Conservation (phyloP, 1,284 basidiomycete genomes). For the Cryptococcus sp. region DNA sequence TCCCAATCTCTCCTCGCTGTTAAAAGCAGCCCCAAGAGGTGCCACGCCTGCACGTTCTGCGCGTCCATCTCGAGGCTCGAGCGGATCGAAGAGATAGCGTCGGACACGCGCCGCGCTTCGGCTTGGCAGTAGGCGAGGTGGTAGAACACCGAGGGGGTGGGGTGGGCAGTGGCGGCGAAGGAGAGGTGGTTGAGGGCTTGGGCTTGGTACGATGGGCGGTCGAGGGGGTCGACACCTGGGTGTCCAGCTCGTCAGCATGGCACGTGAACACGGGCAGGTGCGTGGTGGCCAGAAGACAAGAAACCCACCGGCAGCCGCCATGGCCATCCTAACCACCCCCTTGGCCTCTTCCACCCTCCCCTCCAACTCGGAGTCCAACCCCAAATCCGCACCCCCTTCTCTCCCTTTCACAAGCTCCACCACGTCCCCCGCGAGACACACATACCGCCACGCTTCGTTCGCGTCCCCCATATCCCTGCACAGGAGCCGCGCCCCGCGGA, state of each 20-base stretch:
- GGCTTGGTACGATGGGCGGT: conserved; percentile 60
- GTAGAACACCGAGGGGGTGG: conserved; percentile 64
- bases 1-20: conserved; percentile 77
- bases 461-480: conserved; percentile 52
- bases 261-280: neutral
- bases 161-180: conserved; percentile 57
- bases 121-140: conserved; percentile 76
- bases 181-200: conserved; percentile 61
- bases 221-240: conserved; percentile 65
- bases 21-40: conserved; percentile 79
- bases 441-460: conserved; percentile 48
- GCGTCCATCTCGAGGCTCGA: conserved; percentile 72
- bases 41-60: conserved; percentile 78
- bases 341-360: conserved; percentile 44
- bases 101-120: conserved; percentile 64
- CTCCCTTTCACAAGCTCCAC: conserved; percentile 8
- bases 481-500: conserved; percentile 71
- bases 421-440: conserved; percentile 43
- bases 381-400: neutral
- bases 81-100: conserved; percentile 67
- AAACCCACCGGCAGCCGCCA: conserved; percentile 36
- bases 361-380: conserved; percentile 12
- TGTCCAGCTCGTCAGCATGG: neutral
- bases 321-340: conserved; percentile 48
- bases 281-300: neutral